Evolutionary conservation across 176 grass and related monocot species (phyloP), one percentile per base, ranked within the genome.

Genomic region (Tillandsia leiboldiana): DNA sequence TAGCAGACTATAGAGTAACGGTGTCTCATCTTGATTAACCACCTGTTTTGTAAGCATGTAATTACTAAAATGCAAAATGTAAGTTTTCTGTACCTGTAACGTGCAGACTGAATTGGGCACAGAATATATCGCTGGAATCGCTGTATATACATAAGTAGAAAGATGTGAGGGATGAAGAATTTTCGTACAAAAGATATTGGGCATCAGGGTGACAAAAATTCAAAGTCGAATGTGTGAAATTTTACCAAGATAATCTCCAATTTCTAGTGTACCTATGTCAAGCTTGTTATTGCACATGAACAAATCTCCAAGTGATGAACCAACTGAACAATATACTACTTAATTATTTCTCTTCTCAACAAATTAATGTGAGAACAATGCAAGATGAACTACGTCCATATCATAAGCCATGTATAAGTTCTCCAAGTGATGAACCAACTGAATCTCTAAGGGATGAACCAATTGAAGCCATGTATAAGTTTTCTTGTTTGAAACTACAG

Each of bases 31-130:
- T 81, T 96, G 92, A 66, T 65, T 88, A 70, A 96, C 82, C 66
- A 96, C 92, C 81, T 77, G 65, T 68, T 69, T 68, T 77, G 54
- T n/a, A 77, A 68, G 65, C 33, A 59, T 14, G 18, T 48, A 61
- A 72, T 57, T 22, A 24, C 3, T 51, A 20, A 8, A 58, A 68
- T 48, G 42, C 12, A 68, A 59, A 69, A 58, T 61, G 65, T 23
- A 57, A 49, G 29, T 58, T n/a, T 68, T 26, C 28, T 68, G 65
- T 49, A 77, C 74, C 74, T 96, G 92, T 72, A 96, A 84, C 75
- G 92, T 96, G 88, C 92, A 96, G 15, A 96, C 92, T 26, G 92
- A 96, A 23, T 96, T 88, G 11, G 92, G 91, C 23, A 88, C 92
- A 66, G 92, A 88, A 82, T 91, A 96, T 69, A 96, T 91, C 72